phyloP scores from a whole-genome alignment of 805 yeast species.

The Grigorovia humatica region DNA sequence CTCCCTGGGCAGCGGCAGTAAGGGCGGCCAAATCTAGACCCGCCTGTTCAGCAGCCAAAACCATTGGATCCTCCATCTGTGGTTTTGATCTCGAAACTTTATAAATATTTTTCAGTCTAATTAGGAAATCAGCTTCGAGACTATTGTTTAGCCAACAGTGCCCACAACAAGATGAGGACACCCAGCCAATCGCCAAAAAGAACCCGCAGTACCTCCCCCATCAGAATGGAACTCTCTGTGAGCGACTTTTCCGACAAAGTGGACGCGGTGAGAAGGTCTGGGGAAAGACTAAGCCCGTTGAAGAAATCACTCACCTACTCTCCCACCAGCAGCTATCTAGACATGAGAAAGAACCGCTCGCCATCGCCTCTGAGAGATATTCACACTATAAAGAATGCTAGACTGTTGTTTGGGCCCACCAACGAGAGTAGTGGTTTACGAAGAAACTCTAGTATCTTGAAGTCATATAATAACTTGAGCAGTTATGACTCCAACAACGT shows the following conservation, averaged over 20 bases:
- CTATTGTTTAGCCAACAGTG: neutral
- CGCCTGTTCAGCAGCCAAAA: neutral
- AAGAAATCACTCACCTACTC: neutral
- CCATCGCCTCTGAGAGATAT: neutral
- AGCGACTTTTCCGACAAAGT: neutral
- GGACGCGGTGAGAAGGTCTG: neutral
- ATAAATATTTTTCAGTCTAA: neutral
- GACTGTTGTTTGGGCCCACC: neutral
- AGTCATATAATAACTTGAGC: neutral
- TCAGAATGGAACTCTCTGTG: neutral
- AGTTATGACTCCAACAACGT: neutral
- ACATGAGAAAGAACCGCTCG: neutral
- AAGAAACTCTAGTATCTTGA: neutral
- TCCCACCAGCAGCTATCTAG: neutral
- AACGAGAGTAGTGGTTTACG: neutral
- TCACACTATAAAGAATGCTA: neutral
- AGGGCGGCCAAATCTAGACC: neutral
- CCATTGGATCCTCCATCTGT: neutral
- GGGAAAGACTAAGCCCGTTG: slow-evolving; percentile 1
- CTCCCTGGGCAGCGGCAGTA: neutral
- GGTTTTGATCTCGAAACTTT: neutral
- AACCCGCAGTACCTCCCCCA: neutral
- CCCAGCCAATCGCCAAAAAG: neutral
- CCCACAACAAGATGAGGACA: neutral
- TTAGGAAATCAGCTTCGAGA: neutral